Percentiles rank a stretch among this genome's conserved stretches.
phyloP scores from a whole-genome alignment of 1,139 yeast genomes.

The Waltiozyma sp. region DNA sequence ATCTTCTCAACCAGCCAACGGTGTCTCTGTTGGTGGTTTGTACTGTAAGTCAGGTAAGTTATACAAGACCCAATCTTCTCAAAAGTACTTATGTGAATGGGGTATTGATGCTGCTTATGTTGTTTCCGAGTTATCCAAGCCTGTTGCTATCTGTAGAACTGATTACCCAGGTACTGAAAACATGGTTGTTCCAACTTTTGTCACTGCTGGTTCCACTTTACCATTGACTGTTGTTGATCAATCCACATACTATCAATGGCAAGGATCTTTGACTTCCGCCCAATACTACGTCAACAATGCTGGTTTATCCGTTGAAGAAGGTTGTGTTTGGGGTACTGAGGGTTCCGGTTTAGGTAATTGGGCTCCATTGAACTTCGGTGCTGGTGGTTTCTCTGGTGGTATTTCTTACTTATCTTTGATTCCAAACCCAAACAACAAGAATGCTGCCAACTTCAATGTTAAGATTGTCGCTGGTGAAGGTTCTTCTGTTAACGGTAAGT shows the following conservation, averaged over 20 bases:
- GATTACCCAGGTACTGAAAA: conserved; percentile 87
- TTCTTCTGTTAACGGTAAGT: conserved; percentile 42
- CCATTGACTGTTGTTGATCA: conserved; percentile 60
- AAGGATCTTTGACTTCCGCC: conserved; percentile 56
- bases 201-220: conserved; percentile 43
- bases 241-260: conserved; percentile 52
- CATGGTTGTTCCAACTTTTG: conserved; percentile 73
- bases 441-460: conserved; percentile 53
- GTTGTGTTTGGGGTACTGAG: conserved; percentile 65
- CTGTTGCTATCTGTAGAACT: conserved; percentile 73
- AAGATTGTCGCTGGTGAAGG: conserved; percentile 51
- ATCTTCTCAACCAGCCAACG: conserved; percentile 53
- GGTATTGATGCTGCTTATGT: conserved; percentile 55
- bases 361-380: conserved; percentile 76
- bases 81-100: conserved; percentile 67
- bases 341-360: conserved; percentile 70
- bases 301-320: conserved; percentile 62
- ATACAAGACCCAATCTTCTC: conserved; percentile 51
- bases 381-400: conserved; percentile 47
- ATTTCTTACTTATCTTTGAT: conserved; percentile 63
- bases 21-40: conserved; percentile 75
- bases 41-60: conserved; percentile 58
- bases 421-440: conserved; percentile 69
- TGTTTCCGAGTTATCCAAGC: conserved; percentile 40
- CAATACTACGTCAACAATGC: conserved; percentile 78